phyloP scores from a whole-genome alignment of 257 asterid species.

The Rhazya stricta region DNA sequence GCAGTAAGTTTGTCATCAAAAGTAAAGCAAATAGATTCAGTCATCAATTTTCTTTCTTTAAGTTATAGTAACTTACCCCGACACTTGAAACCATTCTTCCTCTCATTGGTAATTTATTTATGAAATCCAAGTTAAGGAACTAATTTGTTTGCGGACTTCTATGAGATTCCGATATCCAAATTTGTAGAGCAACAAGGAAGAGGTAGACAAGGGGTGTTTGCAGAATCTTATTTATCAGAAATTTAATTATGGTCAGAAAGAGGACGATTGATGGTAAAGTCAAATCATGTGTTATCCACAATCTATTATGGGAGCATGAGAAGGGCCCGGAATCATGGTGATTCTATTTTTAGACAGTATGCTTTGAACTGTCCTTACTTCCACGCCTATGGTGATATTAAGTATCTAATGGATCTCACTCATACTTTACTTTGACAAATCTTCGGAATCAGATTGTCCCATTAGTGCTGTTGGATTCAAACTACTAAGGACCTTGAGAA shows the following conservation, averaged over 20 bases:
- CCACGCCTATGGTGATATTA: not conserved
- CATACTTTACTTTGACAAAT: not conserved
- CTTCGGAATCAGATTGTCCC: no score
- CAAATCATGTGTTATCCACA: conserved; percentile 30
- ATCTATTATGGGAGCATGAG: conserved; percentile 33
- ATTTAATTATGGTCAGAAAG: conserved; percentile 25
- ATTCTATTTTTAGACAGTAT: no score
- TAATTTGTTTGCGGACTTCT: conserved; percentile 28
- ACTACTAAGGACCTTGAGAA: no score
- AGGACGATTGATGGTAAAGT: conserved; percentile 18
- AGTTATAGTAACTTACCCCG: conserved; percentile 31
- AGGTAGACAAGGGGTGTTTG: conserved; percentile 28
- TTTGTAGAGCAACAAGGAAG: conserved; percentile 3
- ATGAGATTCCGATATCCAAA: conserved; percentile 25
- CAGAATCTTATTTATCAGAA: conserved; percentile 31
- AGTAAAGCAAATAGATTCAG: not conserved
- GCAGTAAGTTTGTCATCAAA: not conserved
- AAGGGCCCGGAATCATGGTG: conserved; percentile 26
- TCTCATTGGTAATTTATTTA: conserved; percentile 31
- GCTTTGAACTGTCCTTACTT: no score
- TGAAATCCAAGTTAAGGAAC: conserved; percentile 26
- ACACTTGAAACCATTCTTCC: conserved; percentile 31
- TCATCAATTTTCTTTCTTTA: conserved; percentile 16
- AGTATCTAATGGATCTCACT: not conserved
- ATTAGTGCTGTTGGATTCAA: no score